Percentiles rank a stretch among this genome's conserved stretches.
phyloP scores from a whole-genome alignment of 176 grass and related monocot species.

The Carex parvula region DNA sequence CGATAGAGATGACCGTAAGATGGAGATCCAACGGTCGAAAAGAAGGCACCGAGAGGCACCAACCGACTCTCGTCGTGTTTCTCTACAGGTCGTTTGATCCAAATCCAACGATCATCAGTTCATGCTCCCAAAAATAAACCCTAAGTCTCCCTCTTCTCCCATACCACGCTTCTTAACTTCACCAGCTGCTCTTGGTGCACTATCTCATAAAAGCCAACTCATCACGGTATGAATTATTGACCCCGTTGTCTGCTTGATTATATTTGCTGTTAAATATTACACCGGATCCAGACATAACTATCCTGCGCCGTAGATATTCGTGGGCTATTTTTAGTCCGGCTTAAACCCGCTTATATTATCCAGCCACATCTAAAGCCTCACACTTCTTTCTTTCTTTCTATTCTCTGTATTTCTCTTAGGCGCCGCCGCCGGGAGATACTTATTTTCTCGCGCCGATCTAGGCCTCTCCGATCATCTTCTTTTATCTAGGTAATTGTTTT shows the following conservation, averaged over 20 bases:
- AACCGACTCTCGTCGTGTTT: neutral
- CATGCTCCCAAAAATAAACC: conserved; percentile 8
- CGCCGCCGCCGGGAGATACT: conserved; percentile 16
- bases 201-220: neutral
- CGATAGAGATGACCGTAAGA: neutral
- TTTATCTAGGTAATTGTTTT: neutral
- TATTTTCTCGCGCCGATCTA: conserved; percentile 1
- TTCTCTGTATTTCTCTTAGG: neutral
- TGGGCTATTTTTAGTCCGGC: neutral
- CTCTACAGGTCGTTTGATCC: neutral
- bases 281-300: neutral
- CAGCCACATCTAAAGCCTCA: neutral
- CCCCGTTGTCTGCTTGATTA: neutral
- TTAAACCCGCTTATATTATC: conserved; percentile 29
- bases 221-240: no score
- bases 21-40: neutral
- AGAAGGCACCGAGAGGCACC: no score
- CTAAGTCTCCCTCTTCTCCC: neutral
- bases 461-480: neutral
- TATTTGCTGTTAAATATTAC: neutral
- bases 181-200: neutral
- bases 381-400: neutral
- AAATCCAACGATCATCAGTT: neutral
- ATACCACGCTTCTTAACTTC: neutral
- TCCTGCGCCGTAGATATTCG: conserved; percentile 7